Evolutionary conservation across 306 rosid genomes (phyloP).

Genomic region (Crotalaria pallida): DNA sequence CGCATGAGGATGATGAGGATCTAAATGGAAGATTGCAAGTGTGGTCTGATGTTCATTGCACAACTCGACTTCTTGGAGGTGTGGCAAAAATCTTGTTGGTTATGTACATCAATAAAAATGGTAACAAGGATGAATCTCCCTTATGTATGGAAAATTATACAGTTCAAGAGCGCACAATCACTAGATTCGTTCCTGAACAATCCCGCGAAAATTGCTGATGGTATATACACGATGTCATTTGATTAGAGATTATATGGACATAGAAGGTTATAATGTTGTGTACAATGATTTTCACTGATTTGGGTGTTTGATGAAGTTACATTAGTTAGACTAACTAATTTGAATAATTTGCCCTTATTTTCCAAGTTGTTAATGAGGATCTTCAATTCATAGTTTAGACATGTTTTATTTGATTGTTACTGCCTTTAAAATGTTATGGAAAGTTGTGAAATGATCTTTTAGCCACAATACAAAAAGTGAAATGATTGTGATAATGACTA

Average conservation of each 20-base stretch:
- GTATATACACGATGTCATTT: background rate
- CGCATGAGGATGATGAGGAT: constrained; percentile 19
- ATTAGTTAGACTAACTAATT: too few species aligned
- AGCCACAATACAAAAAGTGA: too few species aligned
- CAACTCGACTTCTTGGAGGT: constrained; percentile 44
- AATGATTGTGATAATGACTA: too few species aligned
- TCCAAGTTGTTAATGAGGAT: too few species aligned
- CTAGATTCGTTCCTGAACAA: constrained; percentile 47
- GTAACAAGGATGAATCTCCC: constrained; percentile 20
- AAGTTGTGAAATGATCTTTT: too few species aligned
- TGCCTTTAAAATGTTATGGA: too few species aligned
- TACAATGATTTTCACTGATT: too few species aligned
- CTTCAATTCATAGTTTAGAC: too few species aligned
- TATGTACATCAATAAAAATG: constrained; percentile 32
- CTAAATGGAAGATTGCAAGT: constrained; percentile 36
- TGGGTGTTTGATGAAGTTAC: too few species aligned
- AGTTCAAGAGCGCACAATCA: constrained; percentile 32
- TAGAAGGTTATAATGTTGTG: too few species aligned
- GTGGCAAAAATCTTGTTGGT: constrained; percentile 49
- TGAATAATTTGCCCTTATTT: too few species aligned
- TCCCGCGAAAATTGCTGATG: constrained; percentile 38
- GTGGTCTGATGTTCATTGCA: constrained; percentile 58
- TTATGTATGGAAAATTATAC: constrained; percentile 25
- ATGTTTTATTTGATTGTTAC: too few species aligned
- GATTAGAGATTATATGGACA: background rate